phyloP scores from a whole-genome alignment of 225 moss, liverwort and hornwort genomes.

The Thuidium tamariscinum region DNA sequence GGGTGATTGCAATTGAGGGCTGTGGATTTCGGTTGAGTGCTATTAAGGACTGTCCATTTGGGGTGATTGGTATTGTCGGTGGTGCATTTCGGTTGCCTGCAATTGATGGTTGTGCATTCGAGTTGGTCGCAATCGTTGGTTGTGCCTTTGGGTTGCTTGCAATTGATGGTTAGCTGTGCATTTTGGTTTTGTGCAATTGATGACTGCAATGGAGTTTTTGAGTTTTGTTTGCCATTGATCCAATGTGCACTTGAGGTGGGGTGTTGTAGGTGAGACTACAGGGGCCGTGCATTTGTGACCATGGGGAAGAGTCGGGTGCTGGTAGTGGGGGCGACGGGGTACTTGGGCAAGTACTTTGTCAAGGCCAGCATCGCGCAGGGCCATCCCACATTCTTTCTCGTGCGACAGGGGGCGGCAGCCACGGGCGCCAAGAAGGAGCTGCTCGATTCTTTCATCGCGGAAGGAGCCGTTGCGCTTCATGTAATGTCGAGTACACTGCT shows the following conservation, averaged over 20 bases:
- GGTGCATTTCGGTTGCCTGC: background rate
- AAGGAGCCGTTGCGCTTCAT: background rate
- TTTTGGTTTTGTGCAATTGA: too few species aligned
- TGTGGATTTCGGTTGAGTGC: too few species aligned
- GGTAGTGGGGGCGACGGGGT: constrained; percentile 4
- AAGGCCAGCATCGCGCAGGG: background rate
- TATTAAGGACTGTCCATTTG: background rate
- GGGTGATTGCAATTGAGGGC: too few species aligned
- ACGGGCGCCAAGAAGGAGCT: background rate
- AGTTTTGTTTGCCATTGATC: background rate
- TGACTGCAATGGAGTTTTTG: background rate
- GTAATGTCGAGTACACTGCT: background rate
- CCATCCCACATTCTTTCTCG: constrained; percentile 1
- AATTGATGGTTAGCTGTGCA: too few species aligned
- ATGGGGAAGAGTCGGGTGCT: constrained; percentile 11
- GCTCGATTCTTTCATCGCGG: background rate
- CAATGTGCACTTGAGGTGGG: too few species aligned
- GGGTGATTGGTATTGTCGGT: background rate
- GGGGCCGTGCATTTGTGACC: background rate
- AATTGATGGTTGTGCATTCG: background rate
- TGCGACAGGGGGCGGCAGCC: background rate
- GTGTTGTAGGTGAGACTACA: background rate
- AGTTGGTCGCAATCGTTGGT: too few species aligned
- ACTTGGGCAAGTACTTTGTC: background rate
- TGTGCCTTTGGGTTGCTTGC: too few species aligned